These are phyloP conservation scores for Suillus weaverae DNA, from an alignment of 768 basidiomycete genomes.

Conservation along the genomic window DNA sequence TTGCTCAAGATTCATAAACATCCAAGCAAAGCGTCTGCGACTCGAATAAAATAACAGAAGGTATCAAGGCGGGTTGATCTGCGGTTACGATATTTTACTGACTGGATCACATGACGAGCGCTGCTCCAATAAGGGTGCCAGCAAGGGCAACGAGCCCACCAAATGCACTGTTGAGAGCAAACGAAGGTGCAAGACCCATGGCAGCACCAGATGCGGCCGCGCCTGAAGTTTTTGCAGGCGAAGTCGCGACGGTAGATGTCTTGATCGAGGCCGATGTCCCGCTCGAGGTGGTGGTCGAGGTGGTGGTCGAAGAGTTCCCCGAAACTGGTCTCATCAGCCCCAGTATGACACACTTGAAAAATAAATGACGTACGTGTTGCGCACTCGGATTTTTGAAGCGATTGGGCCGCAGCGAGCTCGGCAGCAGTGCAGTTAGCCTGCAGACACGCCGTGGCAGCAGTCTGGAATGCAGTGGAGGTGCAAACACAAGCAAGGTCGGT, in stretches of 20 bases:
- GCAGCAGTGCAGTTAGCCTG: slow-evolving; percentile 30
- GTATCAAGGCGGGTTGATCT: background rate
- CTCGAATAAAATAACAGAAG: background rate
- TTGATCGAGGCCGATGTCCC: background rate
- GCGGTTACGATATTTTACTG: background rate
- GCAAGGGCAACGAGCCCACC: slow-evolving; percentile 27
- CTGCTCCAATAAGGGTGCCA: slow-evolving; percentile 27
- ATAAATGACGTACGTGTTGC: slow-evolving; percentile 16
- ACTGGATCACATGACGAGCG: slow-evolving; percentile 19
- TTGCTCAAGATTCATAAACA: background rate
- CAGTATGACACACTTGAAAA: background rate
- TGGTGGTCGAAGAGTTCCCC: background rate
- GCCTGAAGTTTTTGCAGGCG: background rate
- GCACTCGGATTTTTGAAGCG: slow-evolving; percentile 36
- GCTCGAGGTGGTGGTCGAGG: background rate
- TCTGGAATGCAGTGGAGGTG: slow-evolving; percentile 38
- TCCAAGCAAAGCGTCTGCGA: background rate
- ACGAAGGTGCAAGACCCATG: slow-evolving; percentile 12
- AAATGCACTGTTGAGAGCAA: slow-evolving; percentile 20
- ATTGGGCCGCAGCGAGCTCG: slow-evolving; percentile 32
- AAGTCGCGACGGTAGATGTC: background rate
- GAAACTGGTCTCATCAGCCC: slow-evolving; percentile 6
- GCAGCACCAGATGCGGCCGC: slow-evolving; percentile 17
- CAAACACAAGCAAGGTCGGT: slow-evolving; percentile 42
- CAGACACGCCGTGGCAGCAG: slow-evolving; percentile 34